Conservation (phyloP, 2,329 filamentous ascomycete genomes). For the Aureobasidium sp. region DNA sequence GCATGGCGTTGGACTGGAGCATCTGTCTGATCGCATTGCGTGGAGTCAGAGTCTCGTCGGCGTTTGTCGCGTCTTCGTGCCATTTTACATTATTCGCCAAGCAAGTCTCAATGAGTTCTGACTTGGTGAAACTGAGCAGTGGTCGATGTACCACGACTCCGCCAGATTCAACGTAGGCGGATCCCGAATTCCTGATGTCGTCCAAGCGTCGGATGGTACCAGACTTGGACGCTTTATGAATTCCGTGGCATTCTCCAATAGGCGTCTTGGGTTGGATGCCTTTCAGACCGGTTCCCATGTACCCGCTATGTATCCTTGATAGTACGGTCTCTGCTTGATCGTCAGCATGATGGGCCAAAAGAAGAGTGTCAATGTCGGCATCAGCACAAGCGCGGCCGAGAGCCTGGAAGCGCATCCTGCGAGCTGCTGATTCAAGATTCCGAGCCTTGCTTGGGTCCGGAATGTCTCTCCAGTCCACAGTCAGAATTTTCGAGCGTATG, state of each 20-base stretch:
- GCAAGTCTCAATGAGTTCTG: constrained; percentile 68
- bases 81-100: constrained; percentile 59
- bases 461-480: constrained; percentile 33
- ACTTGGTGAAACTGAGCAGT: constrained; percentile 63
- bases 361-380: constrained; percentile 50
- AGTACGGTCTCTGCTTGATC: constrained; percentile 88
- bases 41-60: constrained; percentile 65
- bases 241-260: constrained; percentile 77
- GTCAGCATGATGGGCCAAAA: constrained; percentile 81
- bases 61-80: constrained; percentile 82
- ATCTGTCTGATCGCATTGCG: constrained; percentile 76
- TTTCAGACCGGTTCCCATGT: constrained; percentile 61
- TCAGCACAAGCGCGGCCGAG: constrained; percentile 57
- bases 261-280: constrained; percentile 59
- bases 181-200: background rate
- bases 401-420: constrained; percentile 63
- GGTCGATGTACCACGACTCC: constrained; percentile 64
- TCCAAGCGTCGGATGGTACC: constrained; percentile 12
- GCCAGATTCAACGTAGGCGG: constrained; percentile 31
- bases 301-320: constrained; percentile 64
- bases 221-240: constrained; percentile 58
- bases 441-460: constrained; percentile 40
- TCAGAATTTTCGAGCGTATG: constrained; percentile 27
- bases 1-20: constrained; percentile 52
- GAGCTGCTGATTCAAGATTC: constrained; percentile 71